Evolutionary conservation across 139 green algal species (phyloP).

Genomic region (Yamagishiella unicocca): DNA sequence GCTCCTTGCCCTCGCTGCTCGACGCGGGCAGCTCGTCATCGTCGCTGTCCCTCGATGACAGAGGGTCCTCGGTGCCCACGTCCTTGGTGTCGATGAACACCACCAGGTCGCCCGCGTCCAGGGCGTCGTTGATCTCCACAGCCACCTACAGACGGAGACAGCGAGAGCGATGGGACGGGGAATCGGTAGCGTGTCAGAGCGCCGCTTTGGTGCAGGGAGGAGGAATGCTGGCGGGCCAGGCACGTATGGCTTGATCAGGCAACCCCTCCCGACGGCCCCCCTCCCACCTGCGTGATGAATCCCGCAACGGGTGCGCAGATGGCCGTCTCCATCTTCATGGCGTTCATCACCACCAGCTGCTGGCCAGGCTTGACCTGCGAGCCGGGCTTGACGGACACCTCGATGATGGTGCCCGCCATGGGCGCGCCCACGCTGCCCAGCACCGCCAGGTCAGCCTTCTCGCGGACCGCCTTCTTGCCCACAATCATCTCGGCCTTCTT

Average conservation of each 20-base stretch:
- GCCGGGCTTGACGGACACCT: conserved; percentile 65
- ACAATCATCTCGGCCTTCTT: conserved; percentile 49
- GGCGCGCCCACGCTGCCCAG: conserved; percentile 81
- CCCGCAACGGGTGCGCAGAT: conserved; percentile 84
- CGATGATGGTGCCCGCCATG: conserved; percentile 94
- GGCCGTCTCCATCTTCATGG: conserved; percentile 99
- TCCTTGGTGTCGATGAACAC: conserved; percentile 70
- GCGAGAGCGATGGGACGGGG: too few relatives aligned
- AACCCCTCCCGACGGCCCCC: neutral
- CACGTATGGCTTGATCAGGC: too few relatives aligned
- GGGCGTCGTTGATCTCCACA: conserved; percentile 77
- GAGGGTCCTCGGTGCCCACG: neutral
- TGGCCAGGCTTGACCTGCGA: conserved; percentile 81
- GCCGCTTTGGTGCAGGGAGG: too few relatives aligned
- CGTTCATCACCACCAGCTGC: conserved; percentile 87
- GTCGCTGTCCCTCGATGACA: neutral
- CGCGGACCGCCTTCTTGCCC: conserved; percentile 62
- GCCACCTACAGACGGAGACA: too few relatives aligned
- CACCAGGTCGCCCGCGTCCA: conserved; percentile 85
- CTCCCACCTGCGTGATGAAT: conserved; percentile 67
- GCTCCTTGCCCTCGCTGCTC: neutral
- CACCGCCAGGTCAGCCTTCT: conserved; percentile 57
- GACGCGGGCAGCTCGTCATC: neutral
- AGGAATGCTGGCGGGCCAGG: too few relatives aligned
- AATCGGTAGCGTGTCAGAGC: too few relatives aligned